Percentiles rank a stretch among this genome's conserved stretches.
These are phyloP conservation scores for Vaccinium corymbosum DNA, from an alignment of 148 eudicot genomes.

Conservation along the genomic window DNA sequence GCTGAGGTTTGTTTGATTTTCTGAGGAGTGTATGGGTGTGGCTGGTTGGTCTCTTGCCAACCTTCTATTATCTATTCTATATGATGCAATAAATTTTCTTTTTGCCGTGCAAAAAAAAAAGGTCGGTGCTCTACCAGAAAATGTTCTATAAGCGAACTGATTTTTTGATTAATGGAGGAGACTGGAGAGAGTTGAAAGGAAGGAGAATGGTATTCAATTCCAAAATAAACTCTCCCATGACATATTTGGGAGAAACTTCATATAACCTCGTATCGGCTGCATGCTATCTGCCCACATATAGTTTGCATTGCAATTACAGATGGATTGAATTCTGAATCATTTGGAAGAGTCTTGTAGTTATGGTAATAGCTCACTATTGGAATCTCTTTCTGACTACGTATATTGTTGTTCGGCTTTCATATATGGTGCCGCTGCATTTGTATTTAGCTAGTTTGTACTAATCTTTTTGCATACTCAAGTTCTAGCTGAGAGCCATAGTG, in stretches of 20 bases:
- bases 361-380: background rate
- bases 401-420: background rate
- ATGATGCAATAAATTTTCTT: too few relatives aligned
- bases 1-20: too few relatives aligned
- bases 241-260: background rate
- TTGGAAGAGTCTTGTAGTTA: background rate
- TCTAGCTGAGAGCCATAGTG: conserved; percentile 8
- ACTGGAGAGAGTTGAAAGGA: background rate
- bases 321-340: background rate
- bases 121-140: too few relatives aligned
- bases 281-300: background rate
- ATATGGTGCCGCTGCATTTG: background rate
- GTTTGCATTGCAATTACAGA: background rate
- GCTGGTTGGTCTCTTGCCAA: too few relatives aligned
- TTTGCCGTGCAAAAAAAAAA: too few relatives aligned
- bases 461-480: background rate
- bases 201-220: background rate
- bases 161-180: background rate
- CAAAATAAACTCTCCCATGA: background rate
- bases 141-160: background rate
- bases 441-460: background rate
- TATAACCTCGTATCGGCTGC: background rate
- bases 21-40: too few relatives aligned
- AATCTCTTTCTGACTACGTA: background rate
- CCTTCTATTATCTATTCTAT: too few relatives aligned